A percentile compares a stretch with the other conserved stretches of the same genome.
Evolutionary conservation across 1,139 yeast genomes (phyloP).

Genomic region (Candida sp.): DNA sequence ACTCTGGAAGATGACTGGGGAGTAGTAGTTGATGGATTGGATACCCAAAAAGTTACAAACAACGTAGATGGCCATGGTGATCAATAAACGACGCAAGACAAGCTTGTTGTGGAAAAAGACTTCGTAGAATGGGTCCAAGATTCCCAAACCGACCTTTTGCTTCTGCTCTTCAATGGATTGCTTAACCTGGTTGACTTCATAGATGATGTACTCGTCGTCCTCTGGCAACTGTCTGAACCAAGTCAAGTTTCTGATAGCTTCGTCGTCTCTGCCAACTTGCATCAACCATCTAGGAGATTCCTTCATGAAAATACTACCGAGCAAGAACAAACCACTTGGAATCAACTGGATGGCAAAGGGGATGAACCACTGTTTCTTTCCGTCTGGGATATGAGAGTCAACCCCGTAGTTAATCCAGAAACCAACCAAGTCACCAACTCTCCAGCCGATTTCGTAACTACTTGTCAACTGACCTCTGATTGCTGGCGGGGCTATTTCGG

Average conservation of each 20-base stretch:
- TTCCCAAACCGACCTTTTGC: slow-evolving; percentile 36
- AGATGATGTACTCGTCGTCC: slow-evolving; percentile 39
- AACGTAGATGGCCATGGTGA: slow-evolving; percentile 39
- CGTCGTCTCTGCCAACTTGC: slow-evolving; percentile 36
- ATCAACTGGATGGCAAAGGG: slow-evolving; percentile 49
- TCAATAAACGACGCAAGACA: slow-evolving; percentile 31
- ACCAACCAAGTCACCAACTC: slow-evolving; percentile 46
- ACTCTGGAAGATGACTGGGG: slow-evolving; percentile 43
- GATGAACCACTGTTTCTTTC: slow-evolving; percentile 43
- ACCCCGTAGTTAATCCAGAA: slow-evolving; percentile 50
- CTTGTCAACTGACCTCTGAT: slow-evolving; percentile 43
- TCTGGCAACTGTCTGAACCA: slow-evolving; percentile 44
- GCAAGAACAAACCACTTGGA: slow-evolving; percentile 43
- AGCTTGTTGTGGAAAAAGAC: slow-evolving; percentile 34
- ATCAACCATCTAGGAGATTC: slow-evolving; percentile 48
- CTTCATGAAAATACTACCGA: slow-evolving; percentile 38
- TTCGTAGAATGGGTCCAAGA: slow-evolving; percentile 42
- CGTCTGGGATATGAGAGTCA: slow-evolving; percentile 30
- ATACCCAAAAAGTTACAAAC: slow-evolving; percentile 51
- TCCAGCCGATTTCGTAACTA: slow-evolving; percentile 47
- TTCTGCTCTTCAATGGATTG: slow-evolving; percentile 32
- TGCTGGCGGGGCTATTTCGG: slow-evolving; percentile 47
- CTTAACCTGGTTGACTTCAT: slow-evolving; percentile 36
- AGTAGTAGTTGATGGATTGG: slow-evolving; percentile 50
- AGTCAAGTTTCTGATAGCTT: slow-evolving; percentile 37